These are phyloP conservation scores for Gamarada debralockiae DNA, from an alignment of 495 filamentous ascomycete genomes.

Conservation along the genomic window DNA sequence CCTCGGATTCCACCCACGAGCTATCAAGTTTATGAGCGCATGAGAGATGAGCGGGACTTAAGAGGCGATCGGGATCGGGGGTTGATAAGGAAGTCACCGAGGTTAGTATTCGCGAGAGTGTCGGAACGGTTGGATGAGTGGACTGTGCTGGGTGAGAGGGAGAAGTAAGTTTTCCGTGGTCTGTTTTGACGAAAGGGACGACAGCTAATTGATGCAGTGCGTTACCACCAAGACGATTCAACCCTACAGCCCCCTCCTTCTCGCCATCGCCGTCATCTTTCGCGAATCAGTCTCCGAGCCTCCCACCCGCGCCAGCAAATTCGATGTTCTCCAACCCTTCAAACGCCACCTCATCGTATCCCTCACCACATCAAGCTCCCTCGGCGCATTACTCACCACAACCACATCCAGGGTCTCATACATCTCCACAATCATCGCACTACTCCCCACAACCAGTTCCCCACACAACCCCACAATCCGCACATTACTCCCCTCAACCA, in stretches of 20 bases:
- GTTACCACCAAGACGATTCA: constrained; percentile 6
- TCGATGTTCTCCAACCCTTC: constrained; percentile 7
- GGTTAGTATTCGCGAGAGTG: constrained; percentile 12
- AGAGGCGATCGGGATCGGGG: not conserved
- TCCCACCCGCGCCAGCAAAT: constrained; percentile 10
- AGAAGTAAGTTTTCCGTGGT: constrained; percentile 9
- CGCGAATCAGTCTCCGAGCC: not conserved
- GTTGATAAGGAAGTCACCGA: constrained; percentile 9
- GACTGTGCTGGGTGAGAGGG: not conserved
- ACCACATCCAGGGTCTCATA: no score
- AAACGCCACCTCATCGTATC: not conserved
- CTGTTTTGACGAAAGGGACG: no score
- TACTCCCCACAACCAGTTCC: no score
- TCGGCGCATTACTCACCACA: not conserved
- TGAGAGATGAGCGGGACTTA: constrained; percentile 2
- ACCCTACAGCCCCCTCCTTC: constrained; percentile 18
- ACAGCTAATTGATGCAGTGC: not conserved
- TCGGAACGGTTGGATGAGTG: constrained; percentile 18
- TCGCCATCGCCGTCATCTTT: constrained; percentile 4
- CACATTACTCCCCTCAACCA: not conserved
- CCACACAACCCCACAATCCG: not conserved
- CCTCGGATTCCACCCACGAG: constrained; percentile 20
- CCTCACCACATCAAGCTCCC: constrained; percentile 4
- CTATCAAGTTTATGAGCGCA: constrained; percentile 20
- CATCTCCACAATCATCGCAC: no score